These are phyloP conservation scores for Vachellia collinsii DNA, from an alignment of 306 rosid species.

Conservation along the genomic window DNA sequence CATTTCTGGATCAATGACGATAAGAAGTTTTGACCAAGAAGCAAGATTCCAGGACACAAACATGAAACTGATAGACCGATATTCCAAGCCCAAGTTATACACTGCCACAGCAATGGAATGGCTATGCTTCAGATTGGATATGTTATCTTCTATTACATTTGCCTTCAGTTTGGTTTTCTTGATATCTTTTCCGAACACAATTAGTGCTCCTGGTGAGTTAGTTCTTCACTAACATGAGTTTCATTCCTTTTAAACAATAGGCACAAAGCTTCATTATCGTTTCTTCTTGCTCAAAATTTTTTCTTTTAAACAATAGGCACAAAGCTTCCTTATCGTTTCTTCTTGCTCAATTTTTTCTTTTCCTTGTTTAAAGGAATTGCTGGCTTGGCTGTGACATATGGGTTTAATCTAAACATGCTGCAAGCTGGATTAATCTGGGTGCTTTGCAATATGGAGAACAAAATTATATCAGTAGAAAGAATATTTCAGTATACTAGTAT, in stretches of 20 bases:
- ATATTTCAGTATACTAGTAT: constrained; percentile 70
- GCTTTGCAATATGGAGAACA: constrained; percentile 74
- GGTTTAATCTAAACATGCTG: constrained; percentile 61
- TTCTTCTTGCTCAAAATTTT: not conserved
- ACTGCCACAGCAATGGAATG: constrained; percentile 67
- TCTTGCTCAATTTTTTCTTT: not conserved
- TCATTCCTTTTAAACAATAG: constrained; percentile 6
- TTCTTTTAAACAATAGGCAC: not conserved
- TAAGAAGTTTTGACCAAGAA: constrained; percentile 77
- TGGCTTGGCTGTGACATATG: constrained; percentile 87
- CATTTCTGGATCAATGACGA: constrained; percentile 77
- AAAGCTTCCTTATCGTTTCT: not conserved
- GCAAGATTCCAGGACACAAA: constrained; percentile 67
- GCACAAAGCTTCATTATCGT: not conserved
- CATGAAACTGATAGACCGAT: constrained; percentile 69
- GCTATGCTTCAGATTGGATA: constrained; percentile 73
- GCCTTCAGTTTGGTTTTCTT: constrained; percentile 68
- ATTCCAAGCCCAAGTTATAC: constrained; percentile 68
- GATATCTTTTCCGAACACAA: constrained; percentile 65
- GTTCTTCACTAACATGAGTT: constrained; percentile 14
- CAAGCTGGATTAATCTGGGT: constrained; percentile 54
- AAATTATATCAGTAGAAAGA: constrained; percentile 87
- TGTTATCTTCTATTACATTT: constrained; percentile 65
- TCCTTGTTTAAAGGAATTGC: constrained; percentile 59
- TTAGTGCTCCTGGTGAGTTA: constrained; percentile 67